Evolutionary conservation across 805 yeast species (phyloP), one percentile per base, ranked within the genome.

Genomic region (Saccharomycopsis malanga): DNA sequence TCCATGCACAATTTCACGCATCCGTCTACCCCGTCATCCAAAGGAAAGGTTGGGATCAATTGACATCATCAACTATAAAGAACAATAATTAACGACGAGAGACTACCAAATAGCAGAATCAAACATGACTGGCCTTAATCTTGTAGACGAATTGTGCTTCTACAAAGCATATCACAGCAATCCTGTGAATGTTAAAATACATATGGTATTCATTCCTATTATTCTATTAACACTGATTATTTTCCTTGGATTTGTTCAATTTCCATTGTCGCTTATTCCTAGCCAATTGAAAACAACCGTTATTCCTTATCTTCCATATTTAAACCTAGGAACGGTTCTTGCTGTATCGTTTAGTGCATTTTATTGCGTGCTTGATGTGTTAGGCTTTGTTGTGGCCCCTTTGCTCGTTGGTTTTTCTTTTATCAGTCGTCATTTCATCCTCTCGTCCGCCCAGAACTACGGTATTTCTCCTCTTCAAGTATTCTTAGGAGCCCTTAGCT

Each of bases 121-220:
- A n/a, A n/a, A n/a, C n/a, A n/a, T n/a, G n/a, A n/a, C n/a, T n/a
- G n/a, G n/a, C n/a, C n/a, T 68, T 10, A 58, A 66, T 44, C 61
- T 76, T 3, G 61, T 62, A n/a, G 66, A 70, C 39, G 54, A 84
- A 54, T 63, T 83, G n/a, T 71, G 74, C 22, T 80, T 79, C 54
- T 83, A 83, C 65, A 69, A 74, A 58, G 62, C 72, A 1, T 77
- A 76, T 54, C 83, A 77, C 53, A 67, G 67, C 56, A 61, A 78
- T 54, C 66, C 64, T 1, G 63, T 61, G 32, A 91, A 91, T 64
- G 89, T 89, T 4, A 54, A 68, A 7, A 84, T 91, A 53, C 98
- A 91, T 59, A 61, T 83, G 39, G 61, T 76, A 3, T 87, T 87
- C 59, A 88, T 91, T 27, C 98, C 98, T 1, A 62, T 77, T 18